A percentile compares a stretch with the other conserved stretches of the same genome.
Evolutionary conservation across 495 filamentous ascomycete species (phyloP).

Genomic region (Talaromyces nanjingensis): DNA sequence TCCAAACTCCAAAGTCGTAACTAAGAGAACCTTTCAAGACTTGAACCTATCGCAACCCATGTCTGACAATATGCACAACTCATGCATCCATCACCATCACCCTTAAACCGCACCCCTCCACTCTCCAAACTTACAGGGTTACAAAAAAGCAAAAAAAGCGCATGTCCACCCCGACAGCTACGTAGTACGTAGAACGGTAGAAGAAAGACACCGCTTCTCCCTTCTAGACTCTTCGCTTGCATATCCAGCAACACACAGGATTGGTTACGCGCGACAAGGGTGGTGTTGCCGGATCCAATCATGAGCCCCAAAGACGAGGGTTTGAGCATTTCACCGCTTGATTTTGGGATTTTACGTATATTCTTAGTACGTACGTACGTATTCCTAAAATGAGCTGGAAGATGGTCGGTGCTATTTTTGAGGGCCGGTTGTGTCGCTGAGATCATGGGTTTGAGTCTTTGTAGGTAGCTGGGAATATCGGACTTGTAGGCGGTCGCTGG

Average conservation of each 20-base stretch:
- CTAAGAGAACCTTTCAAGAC: no score
- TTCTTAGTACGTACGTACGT: neutral
- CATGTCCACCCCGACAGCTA: no score
- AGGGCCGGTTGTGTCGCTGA: neutral
- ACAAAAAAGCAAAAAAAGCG: neutral
- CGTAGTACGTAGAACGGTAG: no score
- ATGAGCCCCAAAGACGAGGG: neutral
- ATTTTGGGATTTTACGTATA: neutral
- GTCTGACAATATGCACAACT: neutral
- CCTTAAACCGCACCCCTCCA: neutral
- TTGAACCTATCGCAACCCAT: neutral
- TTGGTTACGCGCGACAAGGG: neutral
- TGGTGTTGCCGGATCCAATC: neutral
- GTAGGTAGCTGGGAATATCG: neutral
- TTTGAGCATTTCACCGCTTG: conserved; percentile 2
- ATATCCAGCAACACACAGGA: neutral
- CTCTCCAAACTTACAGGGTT: no score
- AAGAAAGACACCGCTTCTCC: neutral
- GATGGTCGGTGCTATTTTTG: neutral
- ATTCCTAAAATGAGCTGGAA: no score
- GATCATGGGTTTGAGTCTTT: neutral
- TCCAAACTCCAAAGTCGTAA: no score
- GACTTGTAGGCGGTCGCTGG: neutral
- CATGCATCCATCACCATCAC: neutral
- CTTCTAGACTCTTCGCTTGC: conserved; percentile 7